Conservation (phyloP, 805 yeast species). For the Pichia eremophila region DNA sequence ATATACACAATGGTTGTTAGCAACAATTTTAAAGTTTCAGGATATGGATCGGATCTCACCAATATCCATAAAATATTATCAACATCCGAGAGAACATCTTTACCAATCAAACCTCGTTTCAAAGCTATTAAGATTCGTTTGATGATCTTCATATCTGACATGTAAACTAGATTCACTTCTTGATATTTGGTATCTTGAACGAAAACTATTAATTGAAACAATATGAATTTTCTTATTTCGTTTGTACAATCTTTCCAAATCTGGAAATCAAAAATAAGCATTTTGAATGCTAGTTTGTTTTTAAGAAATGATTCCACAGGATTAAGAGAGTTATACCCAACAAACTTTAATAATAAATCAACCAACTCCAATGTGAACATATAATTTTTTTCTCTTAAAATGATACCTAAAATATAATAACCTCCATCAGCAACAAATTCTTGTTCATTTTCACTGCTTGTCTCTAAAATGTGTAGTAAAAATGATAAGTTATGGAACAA, state of each 20-base stretch:
- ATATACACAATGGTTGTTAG: conserved; percentile 44
- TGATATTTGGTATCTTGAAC: conserved; percentile 42
- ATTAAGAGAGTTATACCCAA: conserved; percentile 45
- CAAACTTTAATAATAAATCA: conserved; percentile 37
- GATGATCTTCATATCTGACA: conserved; percentile 40
- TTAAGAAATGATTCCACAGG: conserved; percentile 49
- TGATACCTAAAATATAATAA: conserved; percentile 45
- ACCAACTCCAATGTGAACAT: conserved; percentile 35
- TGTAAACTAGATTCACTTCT: conserved; percentile 40
- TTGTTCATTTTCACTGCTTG: conserved; percentile 36
- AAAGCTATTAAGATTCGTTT: conserved; percentile 41
- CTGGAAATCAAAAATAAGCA: conserved; percentile 54
- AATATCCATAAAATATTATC: conserved; percentile 32
- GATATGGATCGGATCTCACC: conserved; percentile 39
- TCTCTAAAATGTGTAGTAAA: conserved; percentile 35
- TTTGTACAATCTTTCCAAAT: conserved; percentile 35
- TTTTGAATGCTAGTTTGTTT: conserved; percentile 48
- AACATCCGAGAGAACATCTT: conserved; percentile 29
- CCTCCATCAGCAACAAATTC: conserved; percentile 57
- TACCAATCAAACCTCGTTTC: conserved; percentile 32
- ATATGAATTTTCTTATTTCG: conserved; percentile 41
- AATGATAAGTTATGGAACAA: conserved; percentile 30
- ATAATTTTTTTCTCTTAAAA: conserved; percentile 39
- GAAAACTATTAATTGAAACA: conserved; percentile 51
- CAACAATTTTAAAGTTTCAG: conserved; percentile 45